phyloP scores from a whole-genome alignment of 139 green algal species.

The Deuterostichococcus epilithicus region DNA sequence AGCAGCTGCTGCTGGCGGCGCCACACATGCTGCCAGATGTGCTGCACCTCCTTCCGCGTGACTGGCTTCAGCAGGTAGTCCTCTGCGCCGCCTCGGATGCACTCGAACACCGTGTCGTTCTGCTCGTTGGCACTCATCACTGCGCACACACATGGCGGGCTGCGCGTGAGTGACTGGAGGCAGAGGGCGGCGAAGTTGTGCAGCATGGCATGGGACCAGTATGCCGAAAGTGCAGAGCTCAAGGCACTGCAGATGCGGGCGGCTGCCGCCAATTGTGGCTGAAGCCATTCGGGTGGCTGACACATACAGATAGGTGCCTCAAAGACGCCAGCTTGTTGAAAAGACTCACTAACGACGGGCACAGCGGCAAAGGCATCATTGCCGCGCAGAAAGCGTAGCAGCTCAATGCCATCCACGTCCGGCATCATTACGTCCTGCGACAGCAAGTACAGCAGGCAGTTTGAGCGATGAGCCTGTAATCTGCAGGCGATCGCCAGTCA shows the following conservation, averaged over 20 bases:
- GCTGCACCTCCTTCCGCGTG: conserved; percentile 83
- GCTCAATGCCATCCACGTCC: conserved; percentile 74
- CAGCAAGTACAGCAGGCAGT: neutral
- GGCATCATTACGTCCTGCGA: conserved; percentile 90
- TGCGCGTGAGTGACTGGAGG: too few species aligned
- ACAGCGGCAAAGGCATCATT: conserved; percentile 56
- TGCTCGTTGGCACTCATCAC: conserved; percentile 88
- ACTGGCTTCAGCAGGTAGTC: conserved; percentile 94
- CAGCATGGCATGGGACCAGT: too few species aligned
- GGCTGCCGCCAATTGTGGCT: too few species aligned
- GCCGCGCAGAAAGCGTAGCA: conserved; percentile 70
- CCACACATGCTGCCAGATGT: conserved; percentile 89
- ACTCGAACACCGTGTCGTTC: conserved; percentile 75
- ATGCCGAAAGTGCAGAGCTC: too few species aligned
- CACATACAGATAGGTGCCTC: too few species aligned
- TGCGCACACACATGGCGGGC: too few species aligned
- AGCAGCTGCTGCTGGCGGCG: conserved; percentile 37
- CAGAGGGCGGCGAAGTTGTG: too few species aligned
- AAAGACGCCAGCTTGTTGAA: too few species aligned
- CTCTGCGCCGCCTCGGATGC: conserved; percentile 77
- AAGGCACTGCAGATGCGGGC: too few species aligned
- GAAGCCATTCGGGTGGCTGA: too few species aligned
- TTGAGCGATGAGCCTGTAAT: too few species aligned
- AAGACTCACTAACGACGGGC: conserved; percentile 80
- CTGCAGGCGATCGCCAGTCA: too few species aligned